Percentiles rank a stretch among this genome's conserved stretches.
These are phyloP conservation scores for Tricladium varicosporioides DNA, from an alignment of 2,329 filamentous ascomycete genomes.

Conservation along the genomic window DNA sequence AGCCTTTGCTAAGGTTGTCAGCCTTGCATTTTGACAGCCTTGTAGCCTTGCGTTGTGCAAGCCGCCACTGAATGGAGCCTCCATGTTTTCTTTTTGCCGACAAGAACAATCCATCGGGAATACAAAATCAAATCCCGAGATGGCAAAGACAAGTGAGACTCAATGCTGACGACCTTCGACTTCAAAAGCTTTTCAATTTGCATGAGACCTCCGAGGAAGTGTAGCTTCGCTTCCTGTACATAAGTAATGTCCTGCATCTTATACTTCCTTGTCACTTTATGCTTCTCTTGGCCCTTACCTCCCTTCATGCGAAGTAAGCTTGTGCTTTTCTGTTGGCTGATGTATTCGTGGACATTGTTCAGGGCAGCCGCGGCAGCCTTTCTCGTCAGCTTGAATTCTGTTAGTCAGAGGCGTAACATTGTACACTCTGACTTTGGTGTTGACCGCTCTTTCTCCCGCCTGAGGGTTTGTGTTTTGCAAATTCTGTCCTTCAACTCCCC, in stretches of 20 bases:
- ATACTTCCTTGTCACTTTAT: not conserved
- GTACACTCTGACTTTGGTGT: not conserved
- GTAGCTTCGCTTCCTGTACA: too few species aligned
- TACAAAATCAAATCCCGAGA: too few species aligned
- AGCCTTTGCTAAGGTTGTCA: not conserved
- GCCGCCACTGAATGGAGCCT: too few species aligned
- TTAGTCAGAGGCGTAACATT: not conserved
- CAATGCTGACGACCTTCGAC: too few species aligned
- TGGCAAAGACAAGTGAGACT: too few species aligned
- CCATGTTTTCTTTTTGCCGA: too few species aligned
- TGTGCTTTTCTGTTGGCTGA: not conserved
- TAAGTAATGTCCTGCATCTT: too few species aligned
- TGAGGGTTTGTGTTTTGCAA: not conserved
- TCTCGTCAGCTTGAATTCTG: not conserved
- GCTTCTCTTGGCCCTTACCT: not conserved
- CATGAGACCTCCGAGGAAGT: too few species aligned
- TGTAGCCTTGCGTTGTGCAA: not conserved
- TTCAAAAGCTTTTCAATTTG: too few species aligned
- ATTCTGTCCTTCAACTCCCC: not conserved
- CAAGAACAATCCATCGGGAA: too few species aligned
- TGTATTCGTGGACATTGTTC: too few species aligned
- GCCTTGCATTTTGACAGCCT: not conserved
- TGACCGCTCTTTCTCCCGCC: slow-evolving; percentile 9
- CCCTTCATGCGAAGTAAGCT: not conserved
- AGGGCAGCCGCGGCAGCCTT: not conserved